Evolutionary conservation across 176 grass and related monocot genomes (phyloP), one percentile per base, ranked within the genome.

Genomic region (Ampelocalamus luodianensis): DNA sequence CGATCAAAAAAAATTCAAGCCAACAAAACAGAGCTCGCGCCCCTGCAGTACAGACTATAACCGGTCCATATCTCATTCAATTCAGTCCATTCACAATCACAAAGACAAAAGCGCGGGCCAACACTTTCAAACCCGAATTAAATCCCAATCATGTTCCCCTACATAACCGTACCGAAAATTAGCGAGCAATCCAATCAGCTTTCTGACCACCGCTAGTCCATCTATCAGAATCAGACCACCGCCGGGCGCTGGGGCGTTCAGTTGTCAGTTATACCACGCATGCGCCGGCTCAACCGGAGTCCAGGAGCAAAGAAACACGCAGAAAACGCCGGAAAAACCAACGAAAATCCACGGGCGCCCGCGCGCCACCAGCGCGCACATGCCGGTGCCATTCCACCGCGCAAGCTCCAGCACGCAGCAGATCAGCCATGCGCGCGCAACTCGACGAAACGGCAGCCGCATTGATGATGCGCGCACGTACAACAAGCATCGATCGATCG

Each of bases 151-250:
- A 45, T 56, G 27, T 84, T 39, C 40, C 8, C n/a, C 22, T 45
- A 37, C 10, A 20, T 37, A 27, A 22, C 17, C 32, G 15, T 22
- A 43, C 46, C 18, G 12, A 46, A 48, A 76, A 24, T 48, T 3
- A 79, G 40, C 56, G 34, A 45, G 74, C 37, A 59, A 45, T 23
- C 63, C 20, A 10, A 20, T 23, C 48, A 45, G 36, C 74, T 64
- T 4, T 56, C 78, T 81, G 77, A 74, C 70, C 38, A 72, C 69
- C 70, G 78, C 85, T 27, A 3, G 48, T 63, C 56, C 36, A 81
- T 59, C 70, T 58, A 14, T 56, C 77, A 34, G 59, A 2, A 66
- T 81, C 69, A 75, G 78, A 58, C 85, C 85, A 59, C 71, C 85
- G 78, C 71, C 78, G 45, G 64, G 29, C 45, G 55, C 10, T 36